Evolutionary conservation across 257 asterid species (phyloP).

Genomic region (Anisodus tanguticus): DNA sequence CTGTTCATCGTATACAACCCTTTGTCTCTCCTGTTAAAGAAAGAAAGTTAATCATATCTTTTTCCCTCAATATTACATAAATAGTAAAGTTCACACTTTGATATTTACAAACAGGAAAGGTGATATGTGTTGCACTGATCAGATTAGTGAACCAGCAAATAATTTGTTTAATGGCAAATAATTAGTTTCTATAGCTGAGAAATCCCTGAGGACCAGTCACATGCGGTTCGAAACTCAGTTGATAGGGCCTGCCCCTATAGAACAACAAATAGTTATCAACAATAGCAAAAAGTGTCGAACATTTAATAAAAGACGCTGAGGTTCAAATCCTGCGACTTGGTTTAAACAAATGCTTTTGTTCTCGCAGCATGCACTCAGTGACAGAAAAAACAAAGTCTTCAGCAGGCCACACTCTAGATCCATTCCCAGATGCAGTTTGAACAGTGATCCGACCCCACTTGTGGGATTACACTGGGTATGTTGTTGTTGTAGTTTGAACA

Average conservation of each 20-base stretch:
- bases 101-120: neutral
- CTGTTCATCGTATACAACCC: slow-evolving; percentile 77
- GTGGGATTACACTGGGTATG: too few relatives aligned
- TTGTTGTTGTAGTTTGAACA: too few relatives aligned
- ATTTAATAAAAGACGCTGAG: neutral
- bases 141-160: neutral
- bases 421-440: neutral
- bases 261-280: slow-evolving; percentile 13
- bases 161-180: neutral
- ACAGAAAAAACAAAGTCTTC: neutral
- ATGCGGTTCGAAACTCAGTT: neutral
- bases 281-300: neutral
- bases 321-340: neutral
- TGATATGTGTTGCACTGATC: neutral
- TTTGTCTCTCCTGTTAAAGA: slow-evolving; percentile 75
- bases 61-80: neutral
- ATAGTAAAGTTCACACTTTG: slow-evolving; percentile 4
- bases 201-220: neutral
- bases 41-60: slow-evolving; percentile 29
- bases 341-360: slow-evolving; percentile 13
- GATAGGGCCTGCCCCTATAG: neutral
- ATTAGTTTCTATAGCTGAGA: neutral
- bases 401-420: neutral
- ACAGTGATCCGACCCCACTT: too few relatives aligned
- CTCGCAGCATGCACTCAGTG: neutral